Conservation (phyloP, 441 rosid genomes). For the Cnidoscolus chayamansa region DNA sequence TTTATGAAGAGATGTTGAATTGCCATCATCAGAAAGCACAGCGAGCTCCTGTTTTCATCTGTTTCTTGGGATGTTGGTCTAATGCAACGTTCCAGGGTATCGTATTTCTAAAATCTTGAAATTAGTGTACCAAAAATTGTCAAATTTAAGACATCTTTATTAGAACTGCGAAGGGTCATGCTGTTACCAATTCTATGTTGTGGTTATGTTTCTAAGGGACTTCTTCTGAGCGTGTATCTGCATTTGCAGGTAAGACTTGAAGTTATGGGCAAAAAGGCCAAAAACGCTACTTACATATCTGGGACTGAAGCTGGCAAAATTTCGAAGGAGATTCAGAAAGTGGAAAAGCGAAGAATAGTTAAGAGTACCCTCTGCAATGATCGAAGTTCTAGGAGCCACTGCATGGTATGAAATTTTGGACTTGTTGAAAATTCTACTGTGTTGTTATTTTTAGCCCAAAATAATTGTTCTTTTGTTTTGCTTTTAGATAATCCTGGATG, state of each 20-base stretch:
- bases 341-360: slow-evolving; percentile 88
- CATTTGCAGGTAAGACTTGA: slow-evolving; percentile 73
- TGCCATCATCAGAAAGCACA: background rate
- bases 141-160: background rate
- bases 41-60: background rate
- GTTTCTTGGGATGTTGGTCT: background rate
- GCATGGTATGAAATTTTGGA: slow-evolving; percentile 56
- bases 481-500: slow-evolving; percentile 78
- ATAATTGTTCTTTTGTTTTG: slow-evolving; percentile 1
- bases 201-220: background rate
- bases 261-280: slow-evolving; percentile 95
- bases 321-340: slow-evolving; percentile 84
- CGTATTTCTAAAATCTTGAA: background rate
- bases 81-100: background rate
- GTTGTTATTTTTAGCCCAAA: background rate
- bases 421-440: background rate
- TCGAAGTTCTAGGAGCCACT: slow-evolving; percentile 94
- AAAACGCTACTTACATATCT: slow-evolving; percentile 77
- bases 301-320: slow-evolving; percentile 91
- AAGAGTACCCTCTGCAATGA: slow-evolving; percentile 93
- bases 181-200: background rate
- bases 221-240: slow-evolving; percentile 9
- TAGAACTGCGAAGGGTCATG: background rate
- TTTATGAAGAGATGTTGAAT: background rate
- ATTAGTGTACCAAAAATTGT: background rate